Evolutionary conservation across 2,329 filamentous ascomycete genomes (phyloP).

Genomic region (Ilyonectria sp.): DNA sequence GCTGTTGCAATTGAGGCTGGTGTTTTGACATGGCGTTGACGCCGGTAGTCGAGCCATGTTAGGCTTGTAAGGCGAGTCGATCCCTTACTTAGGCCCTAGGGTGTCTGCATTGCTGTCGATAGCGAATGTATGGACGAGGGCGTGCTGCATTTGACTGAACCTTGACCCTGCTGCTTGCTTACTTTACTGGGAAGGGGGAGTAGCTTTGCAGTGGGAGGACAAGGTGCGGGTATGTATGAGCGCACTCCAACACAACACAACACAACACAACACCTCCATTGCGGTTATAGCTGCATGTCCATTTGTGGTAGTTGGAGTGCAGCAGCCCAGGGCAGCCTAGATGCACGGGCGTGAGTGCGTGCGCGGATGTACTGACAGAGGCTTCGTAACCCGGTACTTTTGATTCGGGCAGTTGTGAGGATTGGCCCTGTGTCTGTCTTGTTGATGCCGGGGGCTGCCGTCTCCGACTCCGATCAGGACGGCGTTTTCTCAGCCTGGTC

Average conservation of each 20-base stretch:
- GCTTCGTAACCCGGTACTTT: conserved; percentile 23
- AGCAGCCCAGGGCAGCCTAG: conserved; percentile 17
- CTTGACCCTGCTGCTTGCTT: neutral
- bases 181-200: neutral
- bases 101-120: neutral
- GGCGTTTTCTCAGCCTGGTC: neutral
- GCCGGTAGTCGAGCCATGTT: neutral
- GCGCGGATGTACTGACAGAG: neutral
- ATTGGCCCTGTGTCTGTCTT: neutral
- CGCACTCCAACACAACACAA: conserved; percentile 1
- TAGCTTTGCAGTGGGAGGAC: neutral
- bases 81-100: neutral
- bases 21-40: neutral
- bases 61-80: neutral
- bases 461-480: neutral
- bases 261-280: conserved; percentile 8
- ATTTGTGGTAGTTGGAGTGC: conserved; percentile 31
- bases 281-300: conserved; percentile 14
- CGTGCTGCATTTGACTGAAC: neutral
- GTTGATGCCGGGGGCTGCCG: neutral
- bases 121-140: neutral
- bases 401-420: conserved; percentile 1
- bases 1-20: conserved; percentile 1
- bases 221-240: neutral
- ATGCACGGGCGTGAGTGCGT: conserved; percentile 16